Evolutionary conservation across 2,329 filamentous ascomycete genomes (phyloP).

Genomic region (Westerdykella ornata): DNA sequence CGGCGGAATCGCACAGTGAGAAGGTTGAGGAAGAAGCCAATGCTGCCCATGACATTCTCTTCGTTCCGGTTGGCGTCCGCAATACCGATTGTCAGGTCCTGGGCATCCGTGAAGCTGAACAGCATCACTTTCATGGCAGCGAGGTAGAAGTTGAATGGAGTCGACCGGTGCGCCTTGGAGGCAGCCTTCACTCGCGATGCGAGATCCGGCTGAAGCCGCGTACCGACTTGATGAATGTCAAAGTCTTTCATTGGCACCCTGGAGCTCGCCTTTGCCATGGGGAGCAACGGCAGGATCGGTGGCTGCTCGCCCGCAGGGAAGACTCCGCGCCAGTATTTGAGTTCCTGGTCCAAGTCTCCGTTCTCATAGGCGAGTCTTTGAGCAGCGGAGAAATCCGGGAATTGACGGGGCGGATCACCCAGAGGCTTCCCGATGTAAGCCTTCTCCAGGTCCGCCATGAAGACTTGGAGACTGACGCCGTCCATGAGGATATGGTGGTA

Average conservation of each 20-base stretch:
- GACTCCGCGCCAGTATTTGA: slow-evolving; percentile 5
- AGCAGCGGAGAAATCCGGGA: slow-evolving; percentile 4
- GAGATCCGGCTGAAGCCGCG: slow-evolving; percentile 24
- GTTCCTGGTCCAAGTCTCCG: slow-evolving; percentile 1
- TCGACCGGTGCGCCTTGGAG: slow-evolving; percentile 23
- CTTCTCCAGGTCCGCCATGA: slow-evolving; percentile 43
- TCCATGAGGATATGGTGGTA: slow-evolving; percentile 50
- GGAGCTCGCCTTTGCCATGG: slow-evolving; percentile 2
- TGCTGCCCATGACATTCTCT: slow-evolving; percentile 21
- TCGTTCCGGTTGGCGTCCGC: slow-evolving; percentile 42
- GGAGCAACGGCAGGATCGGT: slow-evolving; percentile 4
- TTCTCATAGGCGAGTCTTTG: slow-evolving; percentile 2
- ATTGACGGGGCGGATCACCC: slow-evolving; percentile 1
- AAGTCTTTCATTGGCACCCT: slow-evolving; percentile 2
- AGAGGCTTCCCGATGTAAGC: slow-evolving; percentile 35
- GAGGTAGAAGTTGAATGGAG: slow-evolving; percentile 45
- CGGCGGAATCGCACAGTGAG: slow-evolving; percentile 41
- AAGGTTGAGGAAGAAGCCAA: slow-evolving; percentile 48
- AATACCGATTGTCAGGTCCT: slow-evolving; percentile 45
- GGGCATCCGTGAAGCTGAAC: slow-evolving; percentile 19
- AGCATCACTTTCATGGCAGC: slow-evolving; percentile 33
- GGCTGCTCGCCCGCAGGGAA: slow-evolving; percentile 4
- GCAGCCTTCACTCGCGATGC: slow-evolving; percentile 16
- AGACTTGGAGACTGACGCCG: slow-evolving; percentile 40
- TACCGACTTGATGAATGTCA: neutral